These are phyloP conservation scores for Lagerstroemia fauriei DNA, from an alignment of 441 rosid species.

Conservation along the genomic window DNA sequence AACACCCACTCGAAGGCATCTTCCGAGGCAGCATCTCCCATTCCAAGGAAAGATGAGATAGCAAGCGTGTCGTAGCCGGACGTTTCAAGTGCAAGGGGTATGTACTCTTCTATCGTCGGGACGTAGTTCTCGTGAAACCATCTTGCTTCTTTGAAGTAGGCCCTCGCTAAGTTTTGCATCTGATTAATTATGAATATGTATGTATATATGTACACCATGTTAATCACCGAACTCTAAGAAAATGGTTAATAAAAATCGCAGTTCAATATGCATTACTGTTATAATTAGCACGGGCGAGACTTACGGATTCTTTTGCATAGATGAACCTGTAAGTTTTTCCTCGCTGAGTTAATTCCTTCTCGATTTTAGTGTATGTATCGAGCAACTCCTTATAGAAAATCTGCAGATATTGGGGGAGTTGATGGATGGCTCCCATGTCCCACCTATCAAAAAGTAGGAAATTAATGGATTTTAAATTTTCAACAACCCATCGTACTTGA, in stretches of 20 bases:
- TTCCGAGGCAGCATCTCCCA: background rate
- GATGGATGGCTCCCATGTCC: background rate
- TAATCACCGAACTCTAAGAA: background rate
- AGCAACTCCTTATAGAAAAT: background rate
- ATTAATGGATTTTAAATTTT: background rate
- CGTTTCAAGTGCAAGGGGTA: slow-evolving; percentile 14
- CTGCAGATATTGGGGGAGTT: background rate
- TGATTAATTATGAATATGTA: background rate
- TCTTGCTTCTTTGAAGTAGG: background rate
- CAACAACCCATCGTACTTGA: background rate
- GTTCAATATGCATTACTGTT: background rate
- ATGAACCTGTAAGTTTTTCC: background rate
- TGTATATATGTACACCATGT: background rate
- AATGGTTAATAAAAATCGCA: too few species aligned
- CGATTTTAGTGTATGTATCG: background rate
- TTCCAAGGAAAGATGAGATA: background rate
- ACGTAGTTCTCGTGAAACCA: slow-evolving; percentile 10
- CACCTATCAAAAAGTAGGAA: background rate
- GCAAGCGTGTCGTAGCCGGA: background rate
- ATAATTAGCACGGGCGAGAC: background rate
- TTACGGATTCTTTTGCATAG: background rate
- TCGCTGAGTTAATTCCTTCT: background rate
- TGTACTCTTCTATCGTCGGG: slow-evolving; percentile 32
- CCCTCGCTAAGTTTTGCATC: slow-evolving; percentile 6
- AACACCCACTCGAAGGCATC: background rate